Evolutionary conservation across 805 yeast genomes (phyloP), one percentile per base, ranked within the genome.

Genomic region (Huiozyma sinensis): DNA sequence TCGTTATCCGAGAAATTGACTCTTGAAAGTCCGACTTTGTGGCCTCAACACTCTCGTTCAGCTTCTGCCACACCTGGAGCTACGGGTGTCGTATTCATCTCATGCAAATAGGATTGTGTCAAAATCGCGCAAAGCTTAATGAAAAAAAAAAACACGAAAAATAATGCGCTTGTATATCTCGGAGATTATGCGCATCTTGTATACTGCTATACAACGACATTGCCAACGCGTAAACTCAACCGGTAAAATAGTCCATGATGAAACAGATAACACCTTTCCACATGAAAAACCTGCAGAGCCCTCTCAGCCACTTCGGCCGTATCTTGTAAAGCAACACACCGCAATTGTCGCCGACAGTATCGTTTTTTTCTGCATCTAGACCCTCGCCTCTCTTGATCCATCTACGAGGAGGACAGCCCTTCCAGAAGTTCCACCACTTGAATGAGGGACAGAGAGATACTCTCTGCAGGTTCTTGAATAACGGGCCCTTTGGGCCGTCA

Each of bases 391-490:
- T 76, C 49, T 83, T 79, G 43, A 82, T 75, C 53, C 78, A 77
- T 44, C 76, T 70, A 45, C 95, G 69, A 6, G 89, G 77, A 8
- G 83, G 83, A 65, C 98, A 90, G 2, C 87, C 81, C 45, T 76
- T 72, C 77, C 86, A 75, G 52, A 86, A 71, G 57, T 90, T 89
- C 92, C 95, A 90, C 96, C 96, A 87, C 60, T 86, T 88, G 48
- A 77, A 70, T 33, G 89, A 66, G 58, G 88, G 94, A 59, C 98
- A 90, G 1, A 92, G 79, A 11, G 77, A 72, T 1, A 66, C 61
- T 37, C 98, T 70, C 40, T 71, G 61, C 44, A 92, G 68, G 56
- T 87, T 82, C 63, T 90, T 90, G 44, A 72, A 69, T 42, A 92
- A 61, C 1, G 98, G 98, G 0, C 98, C 98, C 1, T 75, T 67